Evolutionary conservation across 306 rosid genomes (phyloP), one percentile per base, ranked within the genome.

Genomic region (Rosa multiflora): DNA sequence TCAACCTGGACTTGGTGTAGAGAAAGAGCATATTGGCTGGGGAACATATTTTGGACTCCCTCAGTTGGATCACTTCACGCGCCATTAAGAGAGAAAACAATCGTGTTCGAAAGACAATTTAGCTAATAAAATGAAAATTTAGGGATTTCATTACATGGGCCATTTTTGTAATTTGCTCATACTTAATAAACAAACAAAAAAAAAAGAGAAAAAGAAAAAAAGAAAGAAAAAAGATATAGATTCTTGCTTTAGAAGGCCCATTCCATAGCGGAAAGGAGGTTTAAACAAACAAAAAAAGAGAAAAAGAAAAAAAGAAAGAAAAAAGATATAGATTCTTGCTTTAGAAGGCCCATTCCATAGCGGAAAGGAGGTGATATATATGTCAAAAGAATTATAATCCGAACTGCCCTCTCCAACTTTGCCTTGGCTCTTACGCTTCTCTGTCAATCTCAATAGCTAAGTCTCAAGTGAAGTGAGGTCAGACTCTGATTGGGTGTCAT

Each of bases 361-460:
- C 46, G 51, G 68, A 84, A 82, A 81, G 83, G 61, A 18, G 17
- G 76, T 29, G 43, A 69, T 46, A 82, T 66, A 62, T 7, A 84
- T 82, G 90, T 75, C 78, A 84, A 84, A 82, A 81, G 76, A 75
- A 56, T 74, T 74, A 26, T 0, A 4, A 62, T 3, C 18, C 9
- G 39, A 26, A 40, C 67, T 62, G 67, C 17, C 67, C 8, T 61
- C 67, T 4, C 76, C 46, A 17, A 73, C 69, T 73, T 59, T 76
- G 72, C 81, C 85, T 81, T 85, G 64, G 49, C 67, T 78, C 75
- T 78, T 64, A 78, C 78, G 85, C 85, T 52, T 77, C 81, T 26
- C 52, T 76, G 69, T 73, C 79, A 37, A 9, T 44, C 52, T 48
- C 37, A 58, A 46, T 75, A 72, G 53, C 67, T 4, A 26, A 29